Percentiles rank a stretch among this genome's conserved stretches.
Conservation (phyloP, 2,329 filamentous ascomycete genomes). For the Dactylellina cionopaga region DNA sequence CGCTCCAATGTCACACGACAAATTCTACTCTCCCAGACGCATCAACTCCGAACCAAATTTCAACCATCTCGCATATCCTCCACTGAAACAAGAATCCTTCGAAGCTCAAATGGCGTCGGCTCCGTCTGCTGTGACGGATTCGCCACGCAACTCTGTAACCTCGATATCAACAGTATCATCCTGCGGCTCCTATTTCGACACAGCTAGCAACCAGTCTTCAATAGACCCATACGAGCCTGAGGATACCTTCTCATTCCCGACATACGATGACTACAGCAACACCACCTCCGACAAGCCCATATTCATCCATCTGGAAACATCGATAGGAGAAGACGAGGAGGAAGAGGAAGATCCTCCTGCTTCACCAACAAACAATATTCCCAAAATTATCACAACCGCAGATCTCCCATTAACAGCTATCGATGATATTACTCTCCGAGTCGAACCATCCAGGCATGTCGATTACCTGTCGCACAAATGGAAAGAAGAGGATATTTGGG, state of each 20-base stretch:
- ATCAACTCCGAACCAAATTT: slow-evolving; percentile 51
- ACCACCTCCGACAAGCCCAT: slow-evolving; percentile 41
- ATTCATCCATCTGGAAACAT: slow-evolving; percentile 47
- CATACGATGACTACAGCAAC: slow-evolving; percentile 46
- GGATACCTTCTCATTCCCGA: slow-evolving; percentile 44
- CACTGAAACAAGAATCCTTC: slow-evolving; percentile 31
- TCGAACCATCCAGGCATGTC: slow-evolving; percentile 74
- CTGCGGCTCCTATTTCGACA: slow-evolving; percentile 49
- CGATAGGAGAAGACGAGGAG: slow-evolving; percentile 43
- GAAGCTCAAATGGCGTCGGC: slow-evolving; percentile 47
- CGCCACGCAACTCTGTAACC: slow-evolving; percentile 48
- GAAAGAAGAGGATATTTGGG: slow-evolving; percentile 96
- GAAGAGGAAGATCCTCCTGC: slow-evolving; percentile 27
- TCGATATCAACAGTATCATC: slow-evolving; percentile 50
- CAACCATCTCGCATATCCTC: slow-evolving; percentile 38
- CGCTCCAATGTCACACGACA: slow-evolving; percentile 51
- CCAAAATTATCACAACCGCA: slow-evolving; percentile 38
- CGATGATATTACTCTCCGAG: slow-evolving; percentile 56
- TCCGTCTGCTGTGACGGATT: slow-evolving; percentile 40
- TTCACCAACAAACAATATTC: slow-evolving; percentile 19
- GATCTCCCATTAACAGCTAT: slow-evolving; percentile 44
- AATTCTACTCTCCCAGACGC: slow-evolving; percentile 42
- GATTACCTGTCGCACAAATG: slow-evolving; percentile 94
- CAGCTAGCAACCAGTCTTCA: slow-evolving; percentile 50
- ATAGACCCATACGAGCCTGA: slow-evolving; percentile 46